Evolutionary conservation across 306 rosid genomes (phyloP), one percentile per base, ranked within the genome.

Genomic region (Coriaria nepalensis): DNA sequence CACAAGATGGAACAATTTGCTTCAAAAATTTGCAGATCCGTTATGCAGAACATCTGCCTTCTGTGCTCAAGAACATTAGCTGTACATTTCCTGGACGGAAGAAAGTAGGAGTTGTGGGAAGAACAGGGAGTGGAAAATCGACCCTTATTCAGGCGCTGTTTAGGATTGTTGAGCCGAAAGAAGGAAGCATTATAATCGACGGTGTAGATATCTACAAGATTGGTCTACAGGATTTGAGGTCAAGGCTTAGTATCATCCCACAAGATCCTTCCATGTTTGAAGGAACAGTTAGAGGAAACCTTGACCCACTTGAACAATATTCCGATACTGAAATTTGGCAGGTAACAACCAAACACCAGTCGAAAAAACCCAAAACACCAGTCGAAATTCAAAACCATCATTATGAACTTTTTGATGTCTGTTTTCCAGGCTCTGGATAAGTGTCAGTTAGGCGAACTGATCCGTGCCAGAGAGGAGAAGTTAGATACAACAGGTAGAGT

Each of bases 121-220:
- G 97, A 9, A 90, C 97, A 0, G 97, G 97, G 5, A 90, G 97
- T 45, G 97, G 97, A 50, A 90, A 90, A 69, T 84, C 97, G 48
- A 90, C 97, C 10, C 90, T 90, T 43, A 90, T 90, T 45, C 97
- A 88, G 7, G 97, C 95, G 10, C 64, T 88, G 64, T 88, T 88
- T 68, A 76, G 95, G 71, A 45, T 84, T 33, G 93, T 88, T 57
- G 97, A 88, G 55, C 95, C 95, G 11, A 73, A 73, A 57, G 95
- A 78, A 39, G 97, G 97, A 68, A 78, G 77, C 78, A 81, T 88
- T 11, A 35, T 78, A 46, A 81, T 88, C 37, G 97, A 88, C 43
- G 67, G 57, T 33, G 72, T 88, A 10, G 93, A 88, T 56, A 84
- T 81, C 43, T 69, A 78, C 67, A 75, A 73, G 58, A 84, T 88